Evolutionary conservation across 495 filamentous ascomycete genomes (phyloP).

Genomic region (Aspergillus affinis): DNA sequence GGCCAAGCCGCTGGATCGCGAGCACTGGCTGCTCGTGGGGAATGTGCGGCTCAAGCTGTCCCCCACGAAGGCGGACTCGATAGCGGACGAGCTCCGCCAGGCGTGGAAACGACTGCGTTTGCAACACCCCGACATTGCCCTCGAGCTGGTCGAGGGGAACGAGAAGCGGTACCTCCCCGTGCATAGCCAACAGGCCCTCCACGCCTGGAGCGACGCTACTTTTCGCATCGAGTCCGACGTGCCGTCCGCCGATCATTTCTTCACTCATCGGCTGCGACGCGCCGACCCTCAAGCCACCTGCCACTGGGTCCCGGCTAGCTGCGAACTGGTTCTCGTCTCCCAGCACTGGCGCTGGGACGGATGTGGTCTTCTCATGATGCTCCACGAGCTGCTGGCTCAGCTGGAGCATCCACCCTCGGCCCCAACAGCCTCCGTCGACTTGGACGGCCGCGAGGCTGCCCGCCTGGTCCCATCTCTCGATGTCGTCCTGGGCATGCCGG

Average conservation of each 20-base stretch:
- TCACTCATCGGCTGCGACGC: not conserved
- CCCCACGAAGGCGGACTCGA: no score
- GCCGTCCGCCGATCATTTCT: not conserved
- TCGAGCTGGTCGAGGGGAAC: no score
- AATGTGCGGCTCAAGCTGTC: no score
- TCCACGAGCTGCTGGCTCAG: not conserved
- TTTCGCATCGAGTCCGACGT: slow-evolving; percentile 2
- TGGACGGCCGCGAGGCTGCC: not conserved
- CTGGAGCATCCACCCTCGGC: not conserved
- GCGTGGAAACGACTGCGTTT: no score
- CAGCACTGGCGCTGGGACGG: slow-evolving; percentile 6
- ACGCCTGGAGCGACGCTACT: not conserved
- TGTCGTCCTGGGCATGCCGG: no score
- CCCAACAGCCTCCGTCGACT: no score
- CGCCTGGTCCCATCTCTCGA: not conserved
- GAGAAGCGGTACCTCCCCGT: no score
- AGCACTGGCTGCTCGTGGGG: no score
- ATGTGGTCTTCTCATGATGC: not conserved
- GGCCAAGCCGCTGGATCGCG: no score
- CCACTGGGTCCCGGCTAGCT: slow-evolving; percentile 6
- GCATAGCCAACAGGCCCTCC: no score
- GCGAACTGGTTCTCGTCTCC: slow-evolving; percentile 1
- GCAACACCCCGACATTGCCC: no score
- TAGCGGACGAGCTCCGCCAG: no score
- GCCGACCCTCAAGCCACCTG: slow-evolving; percentile 1